Percentiles rank a stretch among this genome's conserved stretches.
Conservation (phyloP, 306 rosid genomes). For the Pyrus bretschneideri region DNA sequence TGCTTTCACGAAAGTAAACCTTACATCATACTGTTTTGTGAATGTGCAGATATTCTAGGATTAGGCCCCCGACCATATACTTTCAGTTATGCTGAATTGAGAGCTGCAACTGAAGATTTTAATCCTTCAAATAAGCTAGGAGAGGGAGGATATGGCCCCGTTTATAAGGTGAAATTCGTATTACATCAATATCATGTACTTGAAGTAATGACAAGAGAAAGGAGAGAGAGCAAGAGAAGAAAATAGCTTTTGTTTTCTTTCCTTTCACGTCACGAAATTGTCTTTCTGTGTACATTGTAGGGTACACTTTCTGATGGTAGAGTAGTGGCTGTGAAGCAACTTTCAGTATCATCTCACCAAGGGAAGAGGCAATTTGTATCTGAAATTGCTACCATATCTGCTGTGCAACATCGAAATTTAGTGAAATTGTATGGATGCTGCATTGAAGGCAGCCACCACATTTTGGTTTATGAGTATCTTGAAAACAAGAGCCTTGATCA, state of each 20-base stretch:
- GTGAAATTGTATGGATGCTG: constrained; percentile 34
- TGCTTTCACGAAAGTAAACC: neutral
- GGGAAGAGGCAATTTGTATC: constrained; percentile 23
- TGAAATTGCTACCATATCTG: constrained; percentile 27
- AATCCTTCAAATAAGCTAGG: constrained; percentile 22
- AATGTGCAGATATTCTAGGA: constrained; percentile 9
- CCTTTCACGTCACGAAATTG: no score
- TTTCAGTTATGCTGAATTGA: constrained; percentile 17
- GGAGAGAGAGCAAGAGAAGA: no score
- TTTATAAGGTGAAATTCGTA: constrained; percentile 7
- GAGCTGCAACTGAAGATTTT: constrained; percentile 23
- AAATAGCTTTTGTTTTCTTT: no score
- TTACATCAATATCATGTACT: neutral
- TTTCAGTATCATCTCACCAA: constrained; percentile 21
- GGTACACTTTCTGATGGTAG: constrained; percentile 23
- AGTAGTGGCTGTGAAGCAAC: constrained; percentile 28
- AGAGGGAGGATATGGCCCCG: constrained; percentile 31
- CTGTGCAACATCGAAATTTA: constrained; percentile 22
- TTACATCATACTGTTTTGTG: neutral
- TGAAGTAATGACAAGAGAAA: neutral
- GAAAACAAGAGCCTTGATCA: constrained; percentile 29
- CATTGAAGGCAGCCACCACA: constrained; percentile 12
- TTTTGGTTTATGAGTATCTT: constrained; percentile 30
- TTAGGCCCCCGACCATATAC: constrained; percentile 17
- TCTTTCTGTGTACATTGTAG: no score